These are phyloP conservation scores for Wickerhamomyces silvicola DNA, from an alignment of 805 yeast genomes.

Conservation along the genomic window DNA sequence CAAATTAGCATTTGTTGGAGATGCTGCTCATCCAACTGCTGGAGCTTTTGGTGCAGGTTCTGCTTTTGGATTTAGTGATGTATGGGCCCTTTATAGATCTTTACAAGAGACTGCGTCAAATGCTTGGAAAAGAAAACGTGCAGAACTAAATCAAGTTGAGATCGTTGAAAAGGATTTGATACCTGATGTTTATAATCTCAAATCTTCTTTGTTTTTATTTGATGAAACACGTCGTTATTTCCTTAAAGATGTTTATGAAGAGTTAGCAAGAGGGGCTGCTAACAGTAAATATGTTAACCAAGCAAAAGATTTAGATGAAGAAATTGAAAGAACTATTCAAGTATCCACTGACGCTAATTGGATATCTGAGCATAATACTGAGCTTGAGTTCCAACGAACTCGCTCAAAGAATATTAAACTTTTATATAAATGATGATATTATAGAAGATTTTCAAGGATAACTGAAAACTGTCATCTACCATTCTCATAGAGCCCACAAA, in stretches of 20 bases:
- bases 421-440: too few species aligned
- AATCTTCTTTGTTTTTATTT: slow-evolving; percentile 1
- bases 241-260: slow-evolving; percentile 2
- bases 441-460: too few species aligned
- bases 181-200: neutral
- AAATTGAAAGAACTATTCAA: neutral
- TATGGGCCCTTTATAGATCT: slow-evolving; percentile 3
- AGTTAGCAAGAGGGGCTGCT: neutral
- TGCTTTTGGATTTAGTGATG: slow-evolving; percentile 3
- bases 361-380: slow-evolving; percentile 3
- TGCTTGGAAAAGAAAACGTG: neutral
- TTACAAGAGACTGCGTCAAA: neutral
- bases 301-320: neutral
- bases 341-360: neutral
- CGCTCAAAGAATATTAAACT: neutral
- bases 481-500: too few species aligned
- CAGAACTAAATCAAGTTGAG: neutral
- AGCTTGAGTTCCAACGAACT: slow-evolving; percentile 1
- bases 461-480: too few species aligned
- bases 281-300: neutral
- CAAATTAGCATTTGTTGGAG: slow-evolving; percentile 2
- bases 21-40: slow-evolving; percentile 6
- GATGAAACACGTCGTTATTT: slow-evolving; percentile 3
- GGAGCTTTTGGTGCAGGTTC: slow-evolving; percentile 4
- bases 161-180: neutral